These are phyloP conservation scores for Durusdinium trenchii DNA, from an alignment of 73 alveolate genomes.

Conservation along the genomic window DNA sequence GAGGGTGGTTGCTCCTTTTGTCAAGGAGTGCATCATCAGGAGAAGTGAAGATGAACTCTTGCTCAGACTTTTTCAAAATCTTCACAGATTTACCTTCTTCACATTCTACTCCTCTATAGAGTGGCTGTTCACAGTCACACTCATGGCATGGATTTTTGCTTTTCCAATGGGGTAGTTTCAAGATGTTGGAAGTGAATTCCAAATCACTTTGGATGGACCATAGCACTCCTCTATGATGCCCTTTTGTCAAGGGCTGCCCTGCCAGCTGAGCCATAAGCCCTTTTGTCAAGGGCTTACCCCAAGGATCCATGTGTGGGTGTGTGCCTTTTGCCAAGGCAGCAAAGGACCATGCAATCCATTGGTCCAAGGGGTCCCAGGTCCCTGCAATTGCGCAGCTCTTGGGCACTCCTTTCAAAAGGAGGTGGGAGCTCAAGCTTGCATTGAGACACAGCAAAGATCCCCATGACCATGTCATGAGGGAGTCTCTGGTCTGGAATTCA, in stretches of 20 bases:
- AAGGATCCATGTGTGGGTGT: neutral
- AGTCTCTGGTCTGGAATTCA: neutral
- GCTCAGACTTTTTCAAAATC: neutral
- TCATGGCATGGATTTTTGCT: conserved; percentile 2
- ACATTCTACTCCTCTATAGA: neutral
- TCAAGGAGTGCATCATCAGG: neutral
- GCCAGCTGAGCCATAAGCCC: neutral
- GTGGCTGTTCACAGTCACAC: conserved; percentile 11
- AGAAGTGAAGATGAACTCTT: neutral
- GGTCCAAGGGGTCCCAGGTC: neutral
- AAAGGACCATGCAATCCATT: neutral
- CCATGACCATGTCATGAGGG: conserved; percentile 10
- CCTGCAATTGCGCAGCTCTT: neutral
- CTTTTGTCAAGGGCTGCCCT: conserved; percentile 13
- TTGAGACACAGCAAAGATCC: neutral
- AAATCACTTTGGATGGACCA: conserved; percentile 61
- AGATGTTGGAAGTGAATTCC: neutral
- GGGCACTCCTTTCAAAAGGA: neutral
- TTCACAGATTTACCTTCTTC: conserved; percentile 13
- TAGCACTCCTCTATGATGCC: conserved; percentile 1
- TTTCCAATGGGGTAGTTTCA: conserved; percentile 37
- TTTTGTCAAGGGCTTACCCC: conserved; percentile 48
- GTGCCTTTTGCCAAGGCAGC: conserved; percentile 29
- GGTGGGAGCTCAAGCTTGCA: neutral
- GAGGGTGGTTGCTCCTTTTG: neutral